These are phyloP conservation scores for Trichoderma brevicompactum DNA, from an alignment of 2,329 filamentous ascomycete species.

Conservation along the genomic window DNA sequence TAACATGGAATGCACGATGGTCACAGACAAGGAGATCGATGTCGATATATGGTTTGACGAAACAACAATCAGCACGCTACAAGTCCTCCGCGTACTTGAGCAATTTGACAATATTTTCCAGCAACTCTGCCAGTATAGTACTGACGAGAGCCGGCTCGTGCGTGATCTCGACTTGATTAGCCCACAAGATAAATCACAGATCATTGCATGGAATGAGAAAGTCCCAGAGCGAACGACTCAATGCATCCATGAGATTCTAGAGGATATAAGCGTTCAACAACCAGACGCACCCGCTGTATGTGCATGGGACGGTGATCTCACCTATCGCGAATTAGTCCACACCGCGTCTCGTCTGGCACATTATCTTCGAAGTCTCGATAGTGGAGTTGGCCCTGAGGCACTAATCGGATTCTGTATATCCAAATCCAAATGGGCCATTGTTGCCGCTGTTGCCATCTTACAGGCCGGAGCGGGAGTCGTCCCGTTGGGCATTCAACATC, in stretches of 20 bases:
- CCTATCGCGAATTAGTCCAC: neutral
- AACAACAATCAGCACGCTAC: neutral
- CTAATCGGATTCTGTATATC: neutral
- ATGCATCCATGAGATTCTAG: neutral
- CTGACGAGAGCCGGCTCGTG: neutral
- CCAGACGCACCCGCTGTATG: neutral
- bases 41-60: neutral
- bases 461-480: neutral
- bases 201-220: neutral
- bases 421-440: neutral
- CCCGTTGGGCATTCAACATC: neutral
- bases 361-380: neutral
- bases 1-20: neutral
- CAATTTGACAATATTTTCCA: slow-evolving; percentile 2
- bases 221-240: neutral
- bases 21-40: neutral
- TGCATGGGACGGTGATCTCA: neutral
- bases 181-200: neutral
- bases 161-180: neutral
- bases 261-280: neutral
- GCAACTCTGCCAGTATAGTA: neutral
- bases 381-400: neutral
- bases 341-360: neutral
- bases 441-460: neutral
- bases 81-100: neutral